These are phyloP conservation scores for Knoxdaviesia proteae DNA, from an alignment of 2,329 filamentous ascomycete species.

Conservation along the genomic window DNA sequence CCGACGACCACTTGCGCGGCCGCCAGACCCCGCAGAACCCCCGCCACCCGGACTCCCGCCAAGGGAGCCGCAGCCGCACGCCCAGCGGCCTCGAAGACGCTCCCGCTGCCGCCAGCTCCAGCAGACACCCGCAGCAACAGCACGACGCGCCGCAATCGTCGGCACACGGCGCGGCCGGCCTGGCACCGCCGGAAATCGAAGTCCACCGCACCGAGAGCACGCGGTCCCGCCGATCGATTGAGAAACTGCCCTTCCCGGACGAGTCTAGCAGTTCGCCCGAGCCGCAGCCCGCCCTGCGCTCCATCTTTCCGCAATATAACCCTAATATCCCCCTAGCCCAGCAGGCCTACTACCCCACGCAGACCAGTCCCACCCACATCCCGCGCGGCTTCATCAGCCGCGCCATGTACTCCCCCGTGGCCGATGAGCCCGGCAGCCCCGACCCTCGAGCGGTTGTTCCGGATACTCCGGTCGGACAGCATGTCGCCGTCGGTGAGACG, in stretches of 20 bases:
- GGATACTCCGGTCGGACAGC: background rate
- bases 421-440: slow-evolving; percentile 8
- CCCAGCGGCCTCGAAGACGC: background rate
- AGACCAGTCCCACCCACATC: slow-evolving; percentile 40
- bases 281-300: slow-evolving; percentile 30
- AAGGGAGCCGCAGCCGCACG: background rate
- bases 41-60: background rate
- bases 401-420: slow-evolving; percentile 32
- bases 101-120: slow-evolving; percentile 1
- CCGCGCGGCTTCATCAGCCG: slow-evolving; percentile 44
- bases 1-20: too few species aligned
- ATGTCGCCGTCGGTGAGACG: slow-evolving; percentile 2
- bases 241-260: slow-evolving; percentile 26
- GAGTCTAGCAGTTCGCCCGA: slow-evolving; percentile 10
- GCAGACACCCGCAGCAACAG: background rate
- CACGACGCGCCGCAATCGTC: too few species aligned
- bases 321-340: slow-evolving; percentile 42
- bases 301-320: slow-evolving; percentile 61
- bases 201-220: slow-evolving; percentile 16
- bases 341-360: slow-evolving; percentile 51
- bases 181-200: too few species aligned
- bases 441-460: slow-evolving; percentile 2
- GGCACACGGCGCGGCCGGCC: too few species aligned
- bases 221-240: slow-evolving; percentile 33
- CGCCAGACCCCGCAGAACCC: slow-evolving; percentile 11